Evolutionary conservation across 768 basidiomycete genomes (phyloP), one percentile per base, ranked within the genome.

Genomic region (Vararia minispora): DNA sequence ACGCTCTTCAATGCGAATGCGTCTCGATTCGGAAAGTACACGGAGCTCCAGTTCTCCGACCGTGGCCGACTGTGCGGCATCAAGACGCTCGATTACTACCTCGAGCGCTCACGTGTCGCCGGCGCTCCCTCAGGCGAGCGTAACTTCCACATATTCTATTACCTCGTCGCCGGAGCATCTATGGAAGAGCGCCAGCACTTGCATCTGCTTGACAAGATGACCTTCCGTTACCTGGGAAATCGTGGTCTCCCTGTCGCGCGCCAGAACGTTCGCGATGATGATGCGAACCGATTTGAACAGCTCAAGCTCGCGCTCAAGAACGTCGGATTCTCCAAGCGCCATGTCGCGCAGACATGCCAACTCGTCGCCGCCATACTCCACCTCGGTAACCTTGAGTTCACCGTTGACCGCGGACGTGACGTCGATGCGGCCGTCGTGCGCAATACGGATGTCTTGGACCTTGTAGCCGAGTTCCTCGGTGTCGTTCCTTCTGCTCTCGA

Each of bases 71-170:
- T 98, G 0, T 78, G 69, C 32, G 95, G 95, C 45, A 66, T 89
- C 55, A 98, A 98, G 59, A 92, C 90, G 0, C 77, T 98, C 46
- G 91, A 97, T 55, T 97, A 99, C 62, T 94, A 94, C 60, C 72
- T 99, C 36, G 90, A 97, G 58, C 69, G 86, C 38, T 86, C 80
- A 49, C 78, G 91, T 8, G 89, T 97, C n/a, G 73, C 88, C 5
- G 76, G 77, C 16, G 74, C 85, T 1, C 85, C 88, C 1, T 85
- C 81, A 1, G 91, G 90, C 39, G 92, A 99, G 59, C 76, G 92
- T 9, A 97, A 95, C 48, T 97, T 98, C 57, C 91, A 99, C 58
- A 90, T 94, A 25, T 95, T 98, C 60, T 97, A 98, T 56, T 95
- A 95, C 58, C 75, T 99, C 52, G 78, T 92, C 42, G 83, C 89